Percentiles rank a stretch among this genome's conserved stretches.
phyloP scores from a whole-genome alignment of 2,329 filamentous ascomycete genomes.

The Hymenoscyphus infarciens region DNA sequence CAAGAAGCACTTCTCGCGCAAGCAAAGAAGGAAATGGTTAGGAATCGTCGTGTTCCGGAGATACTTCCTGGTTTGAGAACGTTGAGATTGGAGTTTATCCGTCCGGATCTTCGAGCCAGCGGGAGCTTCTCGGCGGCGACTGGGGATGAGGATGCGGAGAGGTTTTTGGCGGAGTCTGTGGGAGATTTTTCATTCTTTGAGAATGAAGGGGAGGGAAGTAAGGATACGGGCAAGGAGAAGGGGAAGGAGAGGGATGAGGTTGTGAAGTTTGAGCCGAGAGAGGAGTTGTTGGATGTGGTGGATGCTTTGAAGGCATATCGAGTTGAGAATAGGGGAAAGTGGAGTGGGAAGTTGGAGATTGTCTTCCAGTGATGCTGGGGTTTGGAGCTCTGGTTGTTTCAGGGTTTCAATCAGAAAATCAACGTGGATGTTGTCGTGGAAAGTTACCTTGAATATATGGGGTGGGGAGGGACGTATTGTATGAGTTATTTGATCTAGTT shows the following conservation, averaged over 20 bases:
- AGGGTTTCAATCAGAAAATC: too few species aligned
- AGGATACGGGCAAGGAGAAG: not conserved
- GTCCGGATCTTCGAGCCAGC: not conserved
- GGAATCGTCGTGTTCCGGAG: constrained; percentile 38
- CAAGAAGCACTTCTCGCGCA: constrained; percentile 48
- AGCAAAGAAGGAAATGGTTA: constrained; percentile 14
- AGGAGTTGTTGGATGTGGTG: constrained; percentile 17
- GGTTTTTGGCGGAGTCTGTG: constrained; percentile 17
- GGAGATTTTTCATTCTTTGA: constrained; percentile 33
- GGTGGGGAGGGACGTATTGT: too few species aligned
- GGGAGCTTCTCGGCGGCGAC: constrained; percentile 19
- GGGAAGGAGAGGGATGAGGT: not conserved
- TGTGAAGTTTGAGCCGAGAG: not conserved
- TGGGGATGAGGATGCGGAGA: constrained; percentile 30
- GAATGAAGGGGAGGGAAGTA: not conserved
- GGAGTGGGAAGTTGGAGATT: constrained; percentile 23
- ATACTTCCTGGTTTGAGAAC: constrained; percentile 50
- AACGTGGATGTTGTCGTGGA: too few species aligned
- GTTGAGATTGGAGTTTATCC: constrained; percentile 51
- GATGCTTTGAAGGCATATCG: constrained; percentile 22
- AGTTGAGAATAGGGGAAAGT: constrained; percentile 11
- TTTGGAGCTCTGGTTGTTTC: too few species aligned
- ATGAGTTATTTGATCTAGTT: too few species aligned
- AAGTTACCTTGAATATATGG: too few species aligned
- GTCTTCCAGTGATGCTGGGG: not conserved